A percentile compares a stretch with the other conserved stretches of the same genome.
Conservation (phyloP, 306 rosid genomes). For the Sophora flavescens region DNA sequence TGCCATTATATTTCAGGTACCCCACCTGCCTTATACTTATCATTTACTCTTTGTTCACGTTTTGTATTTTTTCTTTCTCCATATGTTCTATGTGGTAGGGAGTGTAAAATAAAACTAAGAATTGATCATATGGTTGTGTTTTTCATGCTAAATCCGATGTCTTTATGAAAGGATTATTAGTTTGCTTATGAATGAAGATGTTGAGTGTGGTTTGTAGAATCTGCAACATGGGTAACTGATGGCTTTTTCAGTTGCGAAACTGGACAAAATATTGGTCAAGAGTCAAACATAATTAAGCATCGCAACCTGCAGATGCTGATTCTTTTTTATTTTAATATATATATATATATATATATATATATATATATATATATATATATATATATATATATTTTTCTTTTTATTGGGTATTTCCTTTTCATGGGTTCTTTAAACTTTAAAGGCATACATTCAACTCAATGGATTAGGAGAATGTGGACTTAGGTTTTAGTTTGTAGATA, state of each 20-base stretch:
- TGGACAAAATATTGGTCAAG: conserved; percentile 61
- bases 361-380: conserved; percentile 1
- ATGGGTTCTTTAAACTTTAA: neutral
- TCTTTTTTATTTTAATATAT: conserved; percentile 24
- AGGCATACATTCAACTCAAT: conserved; percentile 26
- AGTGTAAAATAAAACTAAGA: too few species aligned
- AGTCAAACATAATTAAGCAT: conserved; percentile 54
- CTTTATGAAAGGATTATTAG: neutral
- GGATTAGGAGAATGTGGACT: conserved; percentile 23
- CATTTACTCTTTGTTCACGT: neutral
- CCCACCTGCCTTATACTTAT: neutral
- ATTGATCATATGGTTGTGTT: neutral
- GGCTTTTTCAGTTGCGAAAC: conserved; percentile 50
- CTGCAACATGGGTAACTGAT: conserved; percentile 36
- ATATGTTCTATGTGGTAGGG: neutral
- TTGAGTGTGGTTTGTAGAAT: conserved; percentile 33
- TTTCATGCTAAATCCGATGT: neutral
- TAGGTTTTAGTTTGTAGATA: conserved; percentile 13
- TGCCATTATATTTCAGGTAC: conserved; percentile 76
- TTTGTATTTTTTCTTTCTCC: neutral
- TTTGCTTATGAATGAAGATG: conserved; percentile 24
- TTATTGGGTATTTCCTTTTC: neutral
- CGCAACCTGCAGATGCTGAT: conserved; percentile 51
- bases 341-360: too few species aligned
- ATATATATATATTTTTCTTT: neutral